Evolutionary conservation across 2,329 filamentous ascomycete genomes (phyloP), one percentile per base, ranked within the genome.

Genomic region (Mariannaea elegans): DNA sequence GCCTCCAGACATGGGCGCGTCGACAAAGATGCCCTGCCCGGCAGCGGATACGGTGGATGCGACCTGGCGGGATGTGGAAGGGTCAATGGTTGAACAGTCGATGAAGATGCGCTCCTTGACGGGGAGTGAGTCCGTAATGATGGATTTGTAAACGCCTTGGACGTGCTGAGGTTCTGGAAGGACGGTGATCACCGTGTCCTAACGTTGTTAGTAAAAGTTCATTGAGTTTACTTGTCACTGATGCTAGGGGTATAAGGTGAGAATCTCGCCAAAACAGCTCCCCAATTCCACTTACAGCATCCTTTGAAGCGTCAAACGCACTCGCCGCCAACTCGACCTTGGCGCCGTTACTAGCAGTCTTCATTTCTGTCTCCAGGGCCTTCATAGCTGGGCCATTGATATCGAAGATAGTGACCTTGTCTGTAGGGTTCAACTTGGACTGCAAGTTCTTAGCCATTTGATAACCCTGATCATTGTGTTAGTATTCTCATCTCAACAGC

Each of bases 61-160:
- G 5, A 98, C 90, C 65, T 88, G 84, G 36, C 87, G 87, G 1
- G 94, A 97, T 2, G 93, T 92, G 29, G 88, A 87, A 0, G 94
- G 93, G 76, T 98, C 95, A 72, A 99, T 98, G 14, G 95, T 99
- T 3, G 94, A 98, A 76, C 91, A 94, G 77, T 99, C 95, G 73
- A 99, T 95, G 76, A 97, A 97, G 58, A 97, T 79, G 36, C 93
- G 89, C 58, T 89, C 81, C 49, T 83, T 84, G 38, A 81, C 79
- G 1, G 82, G 75, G 0, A 83, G 74, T 2, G 80, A 67, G 2
- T 83, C 80, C 45, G 86, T 82, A 42, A 97, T 81, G 73, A 98
- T 93, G 54, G 89, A 84, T 45, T 87, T 81, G 76, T 93, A 97
- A 36, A 97, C 93, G 50, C 85, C 85, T 72, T 91, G 90, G 57